phyloP scores from a whole-genome alignment of 805 yeast species.

The baker's yeast (Saccharomyces cerevisiae) region DNA sequence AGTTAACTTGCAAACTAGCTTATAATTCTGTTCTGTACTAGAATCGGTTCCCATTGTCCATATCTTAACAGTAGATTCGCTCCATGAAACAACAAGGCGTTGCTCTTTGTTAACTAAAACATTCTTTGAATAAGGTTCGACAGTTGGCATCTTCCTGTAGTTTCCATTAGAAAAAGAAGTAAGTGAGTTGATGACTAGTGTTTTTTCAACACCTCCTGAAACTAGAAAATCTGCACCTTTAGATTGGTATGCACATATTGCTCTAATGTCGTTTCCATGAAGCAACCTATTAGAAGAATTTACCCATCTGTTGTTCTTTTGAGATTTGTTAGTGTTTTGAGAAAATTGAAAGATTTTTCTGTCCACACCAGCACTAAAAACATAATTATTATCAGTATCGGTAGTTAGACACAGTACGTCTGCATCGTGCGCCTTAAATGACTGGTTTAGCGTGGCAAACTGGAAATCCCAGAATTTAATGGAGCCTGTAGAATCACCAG shows the following conservation, averaged over 20 bases:
- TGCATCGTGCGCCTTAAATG: conserved; percentile 79
- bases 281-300: conserved; percentile 65
- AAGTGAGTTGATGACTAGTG: conserved; percentile 54
- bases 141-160: conserved; percentile 56
- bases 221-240: conserved; percentile 59
- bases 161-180: conserved; percentile 62
- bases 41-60: conserved; percentile 51
- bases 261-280: conserved; percentile 79
- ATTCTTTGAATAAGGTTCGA: conserved; percentile 49
- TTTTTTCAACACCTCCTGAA: conserved; percentile 78
- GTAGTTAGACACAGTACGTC: conserved; percentile 72
- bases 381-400: conserved; percentile 49
- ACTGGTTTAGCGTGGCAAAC: conserved; percentile 68
- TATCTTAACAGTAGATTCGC: conserved; percentile 69
- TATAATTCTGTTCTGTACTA: conserved; percentile 27
- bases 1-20: conserved; percentile 56
- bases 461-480: conserved; percentile 88
- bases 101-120: conserved; percentile 40
- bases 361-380: conserved; percentile 90
- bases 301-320: conserved; percentile 51
- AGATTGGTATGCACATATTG: conserved; percentile 63
- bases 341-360: conserved; percentile 74
- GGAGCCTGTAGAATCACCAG: conserved; percentile 94
- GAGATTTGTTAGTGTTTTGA: conserved; percentile 18
- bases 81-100: conserved; percentile 65